A percentile compares a stretch with the other conserved stretches of the same genome.
phyloP scores from a whole-genome alignment of 2,329 filamentous ascomycete genomes.

The Penicillium expansum region DNA sequence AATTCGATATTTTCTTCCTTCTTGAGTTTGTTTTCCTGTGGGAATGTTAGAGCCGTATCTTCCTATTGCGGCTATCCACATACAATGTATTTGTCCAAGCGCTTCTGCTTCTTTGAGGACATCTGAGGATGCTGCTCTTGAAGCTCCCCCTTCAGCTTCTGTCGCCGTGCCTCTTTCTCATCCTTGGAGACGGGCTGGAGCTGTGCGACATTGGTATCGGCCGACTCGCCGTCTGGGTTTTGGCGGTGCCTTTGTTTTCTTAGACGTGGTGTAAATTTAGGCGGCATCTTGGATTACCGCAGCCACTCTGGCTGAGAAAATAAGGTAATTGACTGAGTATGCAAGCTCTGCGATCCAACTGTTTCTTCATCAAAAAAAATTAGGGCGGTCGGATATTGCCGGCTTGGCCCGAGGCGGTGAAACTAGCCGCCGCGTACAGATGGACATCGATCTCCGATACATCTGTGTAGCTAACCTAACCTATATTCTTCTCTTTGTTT shows the following conservation, averaged over 20 bases:
- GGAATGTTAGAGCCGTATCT: slow-evolving; percentile 17
- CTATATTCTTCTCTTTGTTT: neutral
- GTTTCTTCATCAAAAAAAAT: slow-evolving; percentile 21
- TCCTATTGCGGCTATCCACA: slow-evolving; percentile 17
- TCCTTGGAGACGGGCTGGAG: slow-evolving; percentile 48
- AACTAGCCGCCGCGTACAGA: slow-evolving; percentile 12
- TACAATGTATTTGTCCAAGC: slow-evolving; percentile 67
- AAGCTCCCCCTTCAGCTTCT: slow-evolving; percentile 54
- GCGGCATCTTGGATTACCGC: slow-evolving; percentile 34
- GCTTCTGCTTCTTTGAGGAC: slow-evolving; percentile 64
- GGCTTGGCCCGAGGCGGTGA: slow-evolving; percentile 14
- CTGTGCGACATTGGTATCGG: slow-evolving; percentile 50
- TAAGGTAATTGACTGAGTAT: slow-evolving; percentile 4
- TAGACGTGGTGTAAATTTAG: slow-evolving; percentile 54
- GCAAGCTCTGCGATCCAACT: slow-evolving; percentile 4
- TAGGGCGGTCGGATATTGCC: slow-evolving; percentile 23
- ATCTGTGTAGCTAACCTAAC: neutral
- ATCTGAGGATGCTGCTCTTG: slow-evolving; percentile 55
- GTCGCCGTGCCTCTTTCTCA: slow-evolving; percentile 54
- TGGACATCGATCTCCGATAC: neutral
- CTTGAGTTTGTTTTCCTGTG: slow-evolving; percentile 78
- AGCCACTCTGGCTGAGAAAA: slow-evolving; percentile 14
- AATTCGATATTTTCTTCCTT: slow-evolving; percentile 89
- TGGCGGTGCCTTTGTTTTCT: slow-evolving; percentile 55
- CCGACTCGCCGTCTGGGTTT: slow-evolving; percentile 29